Conservation (phyloP, 2,329 filamentous ascomycete genomes). For the Bipolaris cookei region DNA sequence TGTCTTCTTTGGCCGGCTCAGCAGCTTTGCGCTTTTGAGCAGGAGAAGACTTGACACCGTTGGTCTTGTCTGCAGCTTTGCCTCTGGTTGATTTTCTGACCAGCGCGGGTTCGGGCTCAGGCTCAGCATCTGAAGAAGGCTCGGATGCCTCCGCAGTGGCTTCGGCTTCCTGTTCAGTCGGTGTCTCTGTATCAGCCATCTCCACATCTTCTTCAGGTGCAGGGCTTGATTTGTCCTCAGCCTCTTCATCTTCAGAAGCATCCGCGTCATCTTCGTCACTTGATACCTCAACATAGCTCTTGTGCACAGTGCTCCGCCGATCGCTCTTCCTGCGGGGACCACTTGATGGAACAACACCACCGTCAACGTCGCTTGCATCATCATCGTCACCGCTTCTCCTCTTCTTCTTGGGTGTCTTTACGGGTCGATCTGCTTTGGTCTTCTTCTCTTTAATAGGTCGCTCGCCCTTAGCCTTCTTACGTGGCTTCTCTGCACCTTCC, state of each 20-base stretch:
- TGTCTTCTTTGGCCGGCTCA: slow-evolving; percentile 19
- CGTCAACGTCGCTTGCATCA: slow-evolving; percentile 41
- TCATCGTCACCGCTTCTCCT: slow-evolving; percentile 41
- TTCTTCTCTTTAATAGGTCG: slow-evolving; percentile 43
- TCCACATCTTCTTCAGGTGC: slow-evolving; percentile 39
- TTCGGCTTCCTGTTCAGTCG: slow-evolving; percentile 15
- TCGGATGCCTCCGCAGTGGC: slow-evolving; percentile 22
- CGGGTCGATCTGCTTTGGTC: slow-evolving; percentile 34
- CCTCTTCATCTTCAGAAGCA: slow-evolving; percentile 25
- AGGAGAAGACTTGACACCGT: slow-evolving; percentile 27
- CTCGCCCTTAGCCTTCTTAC: slow-evolving; percentile 45
- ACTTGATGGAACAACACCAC: slow-evolving; percentile 42
- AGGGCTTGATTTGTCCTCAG: slow-evolving; percentile 18
- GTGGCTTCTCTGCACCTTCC: slow-evolving; percentile 34
- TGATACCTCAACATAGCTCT: slow-evolving; percentile 55
- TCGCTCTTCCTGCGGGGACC: slow-evolving; percentile 54
- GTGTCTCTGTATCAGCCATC: slow-evolving; percentile 31
- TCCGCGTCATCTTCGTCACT: slow-evolving; percentile 43
- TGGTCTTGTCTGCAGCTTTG: slow-evolving; percentile 25
- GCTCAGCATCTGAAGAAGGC: slow-evolving; percentile 22
- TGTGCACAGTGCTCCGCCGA: slow-evolving; percentile 45
- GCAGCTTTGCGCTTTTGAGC: slow-evolving; percentile 27
- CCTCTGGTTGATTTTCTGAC: slow-evolving; percentile 25
- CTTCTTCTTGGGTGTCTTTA: slow-evolving; percentile 50
- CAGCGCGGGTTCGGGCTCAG: slow-evolving; percentile 22